Evolutionary conservation across 2,329 filamentous ascomycete species (phyloP).

Genomic region (Arachnomyces sp.): DNA sequence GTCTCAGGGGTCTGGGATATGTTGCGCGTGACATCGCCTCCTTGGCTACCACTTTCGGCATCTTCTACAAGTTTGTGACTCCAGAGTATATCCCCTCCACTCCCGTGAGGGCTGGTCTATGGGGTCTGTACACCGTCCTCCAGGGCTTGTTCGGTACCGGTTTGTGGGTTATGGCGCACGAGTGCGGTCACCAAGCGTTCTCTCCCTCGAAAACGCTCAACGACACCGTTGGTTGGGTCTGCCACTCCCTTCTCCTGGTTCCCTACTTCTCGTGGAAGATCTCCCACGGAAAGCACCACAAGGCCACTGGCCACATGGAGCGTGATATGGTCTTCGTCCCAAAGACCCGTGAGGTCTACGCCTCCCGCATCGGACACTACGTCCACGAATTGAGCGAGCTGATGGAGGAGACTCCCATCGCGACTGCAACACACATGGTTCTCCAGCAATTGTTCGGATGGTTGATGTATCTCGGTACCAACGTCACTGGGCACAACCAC

Average conservation of each 20-base stretch:
- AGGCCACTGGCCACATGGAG: conserved; percentile 93
- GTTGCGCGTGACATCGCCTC: conserved; percentile 71
- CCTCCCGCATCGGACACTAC: conserved; percentile 62
- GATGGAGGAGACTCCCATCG: conserved; percentile 86
- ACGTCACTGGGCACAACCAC: conserved; percentile 93
- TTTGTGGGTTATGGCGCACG: conserved; percentile 92
- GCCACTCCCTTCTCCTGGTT: conserved; percentile 80
- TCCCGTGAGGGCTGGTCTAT: conserved; percentile 56
- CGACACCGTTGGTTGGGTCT: conserved; percentile 84
- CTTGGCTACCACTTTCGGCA: conserved; percentile 68
- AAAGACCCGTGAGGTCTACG: conserved; percentile 75
- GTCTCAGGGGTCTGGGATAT: conserved; percentile 64
- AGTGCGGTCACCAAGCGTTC: conserved; percentile 96
- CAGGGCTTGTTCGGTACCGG: conserved; percentile 93
- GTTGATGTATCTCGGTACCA: conserved; percentile 83
- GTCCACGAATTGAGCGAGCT: conserved; percentile 80
- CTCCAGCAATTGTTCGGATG: conserved; percentile 85
- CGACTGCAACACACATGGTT: conserved; percentile 65
- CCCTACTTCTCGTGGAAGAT: conserved; percentile 99
- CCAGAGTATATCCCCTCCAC: conserved; percentile 70
- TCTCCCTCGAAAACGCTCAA: conserved; percentile 86
- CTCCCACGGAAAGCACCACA: conserved; percentile 98
- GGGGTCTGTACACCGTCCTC: conserved; percentile 63
- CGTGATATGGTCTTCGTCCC: conserved; percentile 99
- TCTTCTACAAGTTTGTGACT: conserved; percentile 85